These are phyloP conservation scores for Saccharomyces jurei DNA, from an alignment of 805 yeast species.

Conservation along the genomic window DNA sequence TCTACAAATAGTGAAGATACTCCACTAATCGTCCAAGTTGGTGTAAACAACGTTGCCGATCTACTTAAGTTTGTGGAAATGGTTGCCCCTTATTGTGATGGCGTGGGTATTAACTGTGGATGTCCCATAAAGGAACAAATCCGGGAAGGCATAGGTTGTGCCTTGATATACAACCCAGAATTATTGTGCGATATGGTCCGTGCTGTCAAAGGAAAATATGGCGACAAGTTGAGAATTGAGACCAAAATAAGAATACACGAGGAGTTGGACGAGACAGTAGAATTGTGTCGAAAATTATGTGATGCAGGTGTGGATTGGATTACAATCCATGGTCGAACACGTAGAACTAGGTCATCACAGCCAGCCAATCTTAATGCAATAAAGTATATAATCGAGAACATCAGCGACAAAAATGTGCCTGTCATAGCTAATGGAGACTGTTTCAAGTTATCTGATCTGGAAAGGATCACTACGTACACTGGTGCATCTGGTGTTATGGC, in stretches of 20 bases:
- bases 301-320: constrained; percentile 87
- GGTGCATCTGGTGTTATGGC: constrained; percentile 93
- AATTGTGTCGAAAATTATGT: constrained; percentile 66
- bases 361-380: constrained; percentile 85
- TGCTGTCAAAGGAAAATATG: constrained; percentile 71
- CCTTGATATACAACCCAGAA: constrained; percentile 77
- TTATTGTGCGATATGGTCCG: constrained; percentile 75
- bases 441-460: constrained; percentile 56
- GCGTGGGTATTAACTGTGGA: constrained; percentile 92
- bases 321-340: constrained; percentile 89
- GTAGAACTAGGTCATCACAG: constrained; percentile 71
- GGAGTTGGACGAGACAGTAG: constrained; percentile 63
- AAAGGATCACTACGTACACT: constrained; percentile 52
- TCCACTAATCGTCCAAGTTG: constrained; percentile 81
- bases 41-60: constrained; percentile 78
- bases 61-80: constrained; percentile 74
- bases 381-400: constrained; percentile 43
- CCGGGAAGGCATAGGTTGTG: constrained; percentile 95
- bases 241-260: constrained; percentile 86
- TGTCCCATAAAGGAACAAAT: constrained; percentile 95
- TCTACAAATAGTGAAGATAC: constrained; percentile 65
- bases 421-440: constrained; percentile 99
- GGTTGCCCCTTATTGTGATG: constrained; percentile 88
- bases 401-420: constrained; percentile 48
- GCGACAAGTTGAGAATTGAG: constrained; percentile 67